Base-by-base conservation (phyloP, 345 rosid species). In the Jatropha curcas region DNA sequence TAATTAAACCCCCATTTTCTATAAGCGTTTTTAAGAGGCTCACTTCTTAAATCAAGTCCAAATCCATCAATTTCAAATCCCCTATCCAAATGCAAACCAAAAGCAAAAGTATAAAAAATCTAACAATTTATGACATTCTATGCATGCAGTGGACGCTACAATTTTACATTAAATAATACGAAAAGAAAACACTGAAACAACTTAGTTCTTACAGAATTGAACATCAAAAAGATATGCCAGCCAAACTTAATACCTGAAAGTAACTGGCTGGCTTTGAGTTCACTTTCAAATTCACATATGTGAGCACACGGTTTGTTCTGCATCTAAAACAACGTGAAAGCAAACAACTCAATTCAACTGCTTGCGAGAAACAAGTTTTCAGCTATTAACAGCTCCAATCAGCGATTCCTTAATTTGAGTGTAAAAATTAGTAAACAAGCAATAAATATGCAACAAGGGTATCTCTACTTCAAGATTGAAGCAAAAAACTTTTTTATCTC, bases 271-370 rank as follows among this genome's bases (percentile, higher is more conserved):
- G 81, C 71, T 75, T 82, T 25, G 79, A 72, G 20, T 83, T 57
- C 9, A 82, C 73, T 70, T 65, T 68, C 48, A 80, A 63, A 78
- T 74, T 81, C 31, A 80, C 73, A 52, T 82, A 73, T 62, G 60
- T 74, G 51, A 83, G 67, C 53, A 82, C 76, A 33, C 84, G 74
- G 53, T 81, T 83, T 63, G 71, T 77, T 80, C 92, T 92, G 86
- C 35, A 58, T 16, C 24, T 71, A 9, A 28, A 70, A 45, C 7
- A 31, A 63, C 24, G 56, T n/a, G 37, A 65, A 60, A 53, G 58
- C 27, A 45, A 30, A 31, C 22, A 57, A 50, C 56, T 14, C 33
- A 30, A 34, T 7, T 3, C 1, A 27, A 25, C 25, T 39, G 52
- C 7, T 13, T 6, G 2, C 1, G 55, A 39, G 25, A 19, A 8